Base-by-base conservation (phyloP, 148 eudicot species). In the Gaultheria prostrata region DNA sequence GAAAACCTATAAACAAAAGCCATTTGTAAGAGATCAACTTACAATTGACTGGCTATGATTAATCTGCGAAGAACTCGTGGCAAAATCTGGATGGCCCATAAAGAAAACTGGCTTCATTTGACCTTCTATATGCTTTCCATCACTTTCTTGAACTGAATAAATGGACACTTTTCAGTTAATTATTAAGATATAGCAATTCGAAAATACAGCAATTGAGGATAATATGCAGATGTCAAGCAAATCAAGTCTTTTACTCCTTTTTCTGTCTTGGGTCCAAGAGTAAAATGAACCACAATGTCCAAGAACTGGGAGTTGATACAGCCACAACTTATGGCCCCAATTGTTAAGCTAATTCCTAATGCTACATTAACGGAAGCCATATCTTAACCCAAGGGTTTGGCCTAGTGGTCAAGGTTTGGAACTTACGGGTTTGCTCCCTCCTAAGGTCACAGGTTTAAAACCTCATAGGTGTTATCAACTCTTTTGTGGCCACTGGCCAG, bases 31-130 rank as follows among this genome's bases (percentile, higher is more conserved):
- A 71, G 6, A 73, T 45, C 70, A 71, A 35, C 91, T 89, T 88
- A 94, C 98, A 85, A 83, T 83, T 43, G 92, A 56, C 61, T 87
- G 88, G 84, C 65, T 86, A 21, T 75, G 86, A 46, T 91, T 92
- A 70, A 84, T 82, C 86, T 93, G 95, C 74, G 87, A 80, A 65
- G 78, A 84, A 86, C 89, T 17, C 61, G 53, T 80, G 30, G 83
- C 82, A 78, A 82, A 84, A 78, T 90, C 89, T 15, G 88, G 86
- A 79, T 88, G 91, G 74, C 88, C 88, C 88, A 86, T 85, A 53
- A 87, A 72, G 78, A 89, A 84, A 82, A 86, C 35, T 30, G 96
- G 91, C 86, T 87, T 92, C 82, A 85, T 33, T 81, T 90, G 93
- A 51, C 73, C 84, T 77, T 87, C 92, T 48, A 63, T 84, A 75